Percentiles rank a stretch among this genome's conserved stretches.
Evolutionary conservation across 108 stramenopile genomes (phyloP).

Genomic region (Skeletonema potamos): DNA sequence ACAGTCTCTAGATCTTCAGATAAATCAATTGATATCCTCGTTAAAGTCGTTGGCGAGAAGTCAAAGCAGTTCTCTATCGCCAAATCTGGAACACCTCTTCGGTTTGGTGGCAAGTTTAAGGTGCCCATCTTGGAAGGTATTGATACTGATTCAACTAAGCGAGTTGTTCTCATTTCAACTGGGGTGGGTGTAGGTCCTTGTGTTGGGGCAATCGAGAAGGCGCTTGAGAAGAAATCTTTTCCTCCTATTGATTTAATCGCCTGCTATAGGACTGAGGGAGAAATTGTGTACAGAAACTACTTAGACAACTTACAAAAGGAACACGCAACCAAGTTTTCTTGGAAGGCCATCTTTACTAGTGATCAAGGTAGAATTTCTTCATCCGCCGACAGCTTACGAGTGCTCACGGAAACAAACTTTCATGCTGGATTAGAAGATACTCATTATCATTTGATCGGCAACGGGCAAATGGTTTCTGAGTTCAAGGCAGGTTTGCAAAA

Average conservation of each 20-base stretch:
- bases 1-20: constrained; percentile 38
- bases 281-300: constrained; percentile 30
- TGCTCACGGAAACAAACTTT: neutral
- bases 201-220: constrained; percentile 48
- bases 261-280: constrained; percentile 34
- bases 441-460: constrained; percentile 63
- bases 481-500: constrained; percentile 38
- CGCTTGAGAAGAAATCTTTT: constrained; percentile 10
- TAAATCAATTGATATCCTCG: constrained; percentile 30
- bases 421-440: constrained; percentile 9
- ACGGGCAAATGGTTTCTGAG: constrained; percentile 55
- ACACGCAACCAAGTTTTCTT: constrained; percentile 19
- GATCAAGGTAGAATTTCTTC: constrained; percentile 33
- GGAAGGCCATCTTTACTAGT: constrained; percentile 35
- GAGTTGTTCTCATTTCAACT: constrained; percentile 47
- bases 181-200: constrained; percentile 59
- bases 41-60: constrained; percentile 48
- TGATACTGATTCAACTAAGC: constrained; percentile 6
- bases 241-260: constrained; percentile 46
- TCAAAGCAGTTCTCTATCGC: constrained; percentile 35
- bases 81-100: constrained; percentile 25
- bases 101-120: constrained; percentile 54
- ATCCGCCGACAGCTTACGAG: neutral
- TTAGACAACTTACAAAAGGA: constrained; percentile 16
- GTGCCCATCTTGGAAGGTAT: constrained; percentile 59